Evolutionary conservation across 1,284 basidiomycete species (phyloP).

Genomic region (Sporisorium reilianum): DNA sequence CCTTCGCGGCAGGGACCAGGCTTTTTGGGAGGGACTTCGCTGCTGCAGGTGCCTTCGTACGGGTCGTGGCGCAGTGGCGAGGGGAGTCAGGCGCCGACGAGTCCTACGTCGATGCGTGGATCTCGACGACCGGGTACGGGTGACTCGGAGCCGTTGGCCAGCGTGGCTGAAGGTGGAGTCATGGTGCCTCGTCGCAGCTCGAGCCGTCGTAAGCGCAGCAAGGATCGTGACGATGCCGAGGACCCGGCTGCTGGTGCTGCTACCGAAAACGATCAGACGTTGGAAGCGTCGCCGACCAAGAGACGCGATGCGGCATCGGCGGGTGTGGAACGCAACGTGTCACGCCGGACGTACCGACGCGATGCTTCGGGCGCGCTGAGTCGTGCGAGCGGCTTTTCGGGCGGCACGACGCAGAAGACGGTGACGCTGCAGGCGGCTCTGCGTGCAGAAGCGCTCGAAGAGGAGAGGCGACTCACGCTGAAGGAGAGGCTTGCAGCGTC

Average conservation of each 20-base stretch:
- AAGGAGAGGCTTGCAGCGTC: slow-evolving; percentile 38
- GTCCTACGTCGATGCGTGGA: slow-evolving; percentile 22
- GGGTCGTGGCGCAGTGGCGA: slow-evolving; percentile 37
- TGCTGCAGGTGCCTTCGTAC: slow-evolving; percentile 33
- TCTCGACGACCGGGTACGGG: slow-evolving; percentile 34
- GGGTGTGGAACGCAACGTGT: slow-evolving; percentile 22
- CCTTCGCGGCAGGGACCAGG: slow-evolving; percentile 22
- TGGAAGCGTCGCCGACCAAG: slow-evolving; percentile 13
- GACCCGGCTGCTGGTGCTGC: not conserved
- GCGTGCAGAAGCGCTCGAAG: slow-evolving; percentile 61
- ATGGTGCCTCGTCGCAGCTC: slow-evolving; percentile 39
- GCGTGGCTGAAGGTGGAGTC: slow-evolving; percentile 32
- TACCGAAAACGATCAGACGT: slow-evolving; percentile 3
- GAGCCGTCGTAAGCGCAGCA: slow-evolving; percentile 25
- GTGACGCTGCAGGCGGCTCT: slow-evolving; percentile 57
- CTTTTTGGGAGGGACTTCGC: slow-evolving; percentile 23
- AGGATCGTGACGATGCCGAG: slow-evolving; percentile 1
- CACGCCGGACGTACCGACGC: slow-evolving; percentile 31
- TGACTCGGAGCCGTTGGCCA: slow-evolving; percentile 31
- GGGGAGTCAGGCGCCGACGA: slow-evolving; percentile 15
- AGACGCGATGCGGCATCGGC: slow-evolving; percentile 10
- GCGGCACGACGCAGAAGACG: slow-evolving; percentile 36
- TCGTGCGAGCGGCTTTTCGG: slow-evolving; percentile 44
- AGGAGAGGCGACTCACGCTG: slow-evolving; percentile 51
- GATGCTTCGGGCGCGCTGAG: slow-evolving; percentile 42